Base-by-base conservation (phyloP, 352 stramenopile species). In the Poterioochromonas sp. region DNA sequence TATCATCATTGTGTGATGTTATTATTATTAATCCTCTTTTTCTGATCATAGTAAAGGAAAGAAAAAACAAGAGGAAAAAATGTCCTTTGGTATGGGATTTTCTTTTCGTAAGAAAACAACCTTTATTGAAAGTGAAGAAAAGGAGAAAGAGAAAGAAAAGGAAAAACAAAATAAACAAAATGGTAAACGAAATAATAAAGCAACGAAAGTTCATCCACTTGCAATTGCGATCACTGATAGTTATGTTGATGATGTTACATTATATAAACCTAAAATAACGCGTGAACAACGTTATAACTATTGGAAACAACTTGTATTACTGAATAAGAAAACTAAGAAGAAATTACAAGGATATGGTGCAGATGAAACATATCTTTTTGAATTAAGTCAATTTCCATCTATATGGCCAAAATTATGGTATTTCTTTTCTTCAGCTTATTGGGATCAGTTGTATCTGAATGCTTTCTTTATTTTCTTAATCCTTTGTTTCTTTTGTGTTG, bases 401-500 rank as follows among this genome's bases (percentile, higher is more conserved):
- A 15, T 3, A 26, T 41, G 15, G 5, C 29, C 1, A 43, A 22
- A 15, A 32, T 41, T 47, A 41, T 22, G 39, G 11, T 29, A 44
- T 47, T 71, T 71, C 32, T 41, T 41, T 44, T 8, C 29, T 26
- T 44, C 18, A 5, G 41, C 39, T 47, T 15, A 44, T 35, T 71
- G 62, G 62, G 62, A 71, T 71, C 62, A 71, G 39, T 44, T 71
- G 1, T 71, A 71, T n/a, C 5, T 71, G 3, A 71, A 71, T 71
- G 26, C 26, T 8, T 47, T 41, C 5, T 43, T 71, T 35, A 29
- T 71, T 2, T 71, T 8, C 1, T 44, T 71, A n/a, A 40, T 71
- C 32, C 8, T 71, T 11, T 32, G 2, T 44, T n/a, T 71, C 15
- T 37, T 68, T 26, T 68, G 5, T 39, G 12, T 37, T 39, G 58